phyloP scores from a whole-genome alignment of 2,329 filamentous ascomycete species.

The Beauveria sp. region DNA sequence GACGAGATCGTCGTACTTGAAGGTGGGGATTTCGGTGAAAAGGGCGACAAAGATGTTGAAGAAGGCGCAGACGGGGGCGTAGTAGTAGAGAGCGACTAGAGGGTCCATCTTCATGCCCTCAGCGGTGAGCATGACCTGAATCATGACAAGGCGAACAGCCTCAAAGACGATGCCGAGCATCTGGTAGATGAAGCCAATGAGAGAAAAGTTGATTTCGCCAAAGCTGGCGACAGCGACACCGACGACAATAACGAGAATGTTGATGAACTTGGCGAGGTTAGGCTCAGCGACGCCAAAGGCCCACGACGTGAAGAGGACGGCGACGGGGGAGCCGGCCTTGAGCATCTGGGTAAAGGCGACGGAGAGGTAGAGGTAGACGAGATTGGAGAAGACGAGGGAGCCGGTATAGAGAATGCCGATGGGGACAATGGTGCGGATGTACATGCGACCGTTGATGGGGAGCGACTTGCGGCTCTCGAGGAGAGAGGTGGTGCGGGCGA shows the following conservation, averaged over 20 bases:
- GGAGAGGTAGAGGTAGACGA: constrained; percentile 60
- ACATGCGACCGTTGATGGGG: constrained; percentile 52
- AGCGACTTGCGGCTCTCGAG: constrained; percentile 57
- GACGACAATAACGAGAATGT: constrained; percentile 43
- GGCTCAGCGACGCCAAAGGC: constrained; percentile 43
- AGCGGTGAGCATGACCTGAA: constrained; percentile 70
- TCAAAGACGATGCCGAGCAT: constrained; percentile 71
- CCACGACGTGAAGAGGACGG: constrained; percentile 60
- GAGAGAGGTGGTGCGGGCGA: constrained; percentile 55
- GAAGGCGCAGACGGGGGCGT: constrained; percentile 72
- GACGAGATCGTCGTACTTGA: constrained; percentile 59
- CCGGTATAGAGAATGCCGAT: constrained; percentile 60
- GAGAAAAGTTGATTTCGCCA: constrained; percentile 62
- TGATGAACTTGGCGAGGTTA: constrained; percentile 34
- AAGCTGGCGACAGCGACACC: constrained; percentile 45
- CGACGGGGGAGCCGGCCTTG: constrained; percentile 60
- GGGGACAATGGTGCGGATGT: constrained; percentile 55
- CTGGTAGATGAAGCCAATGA: constrained; percentile 61
- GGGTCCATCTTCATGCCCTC: constrained; percentile 81
- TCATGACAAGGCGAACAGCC: constrained; percentile 75
- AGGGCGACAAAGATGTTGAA: constrained; percentile 70
- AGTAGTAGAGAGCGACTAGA: constrained; percentile 83
- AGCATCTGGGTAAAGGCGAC: constrained; percentile 67
- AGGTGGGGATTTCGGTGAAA: constrained; percentile 57
- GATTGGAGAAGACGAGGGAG: constrained; percentile 58